These are phyloP conservation scores for Oryza brachyantha DNA, from an alignment of 176 grass and related monocot genomes.

Conservation along the genomic window DNA sequence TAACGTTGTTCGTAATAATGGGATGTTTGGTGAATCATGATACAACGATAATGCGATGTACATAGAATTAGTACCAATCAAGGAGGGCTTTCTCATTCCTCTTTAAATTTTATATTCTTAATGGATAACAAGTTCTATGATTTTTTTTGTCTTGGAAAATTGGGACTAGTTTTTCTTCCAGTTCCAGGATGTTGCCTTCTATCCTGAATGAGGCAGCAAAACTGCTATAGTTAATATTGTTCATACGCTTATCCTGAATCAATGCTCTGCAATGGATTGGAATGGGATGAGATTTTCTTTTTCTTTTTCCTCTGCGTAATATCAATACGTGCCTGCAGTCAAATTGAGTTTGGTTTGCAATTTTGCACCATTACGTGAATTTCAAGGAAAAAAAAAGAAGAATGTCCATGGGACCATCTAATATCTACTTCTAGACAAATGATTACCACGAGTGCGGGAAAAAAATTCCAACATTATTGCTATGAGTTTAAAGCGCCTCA, in stretches of 20 bases:
- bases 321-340: not conserved
- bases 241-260: not conserved
- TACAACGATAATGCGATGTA: conserved; percentile 7
- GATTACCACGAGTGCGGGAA: not conserved
- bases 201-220: not conserved
- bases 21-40: conserved; percentile 27
- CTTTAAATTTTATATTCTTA: not conserved
- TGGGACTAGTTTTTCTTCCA: not conserved
- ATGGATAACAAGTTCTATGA: not conserved
- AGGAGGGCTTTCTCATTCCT: not conserved
- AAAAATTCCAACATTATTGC: not conserved
- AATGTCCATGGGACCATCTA: not conserved
- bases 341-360: not conserved
- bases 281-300: not conserved
- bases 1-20: conserved; percentile 12
- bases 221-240: not conserved
- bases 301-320: not conserved
- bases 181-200: not conserved
- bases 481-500: not conserved
- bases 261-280: not conserved
- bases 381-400: not conserved
- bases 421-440: not conserved
- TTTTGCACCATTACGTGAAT: not conserved
- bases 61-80: not conserved
- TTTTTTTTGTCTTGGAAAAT: not conserved